A percentile compares a stretch with the other conserved stretches of the same genome.
phyloP scores from a whole-genome alignment of 768 basidiomycete genomes.

The Podaxis pistillaris region DNA sequence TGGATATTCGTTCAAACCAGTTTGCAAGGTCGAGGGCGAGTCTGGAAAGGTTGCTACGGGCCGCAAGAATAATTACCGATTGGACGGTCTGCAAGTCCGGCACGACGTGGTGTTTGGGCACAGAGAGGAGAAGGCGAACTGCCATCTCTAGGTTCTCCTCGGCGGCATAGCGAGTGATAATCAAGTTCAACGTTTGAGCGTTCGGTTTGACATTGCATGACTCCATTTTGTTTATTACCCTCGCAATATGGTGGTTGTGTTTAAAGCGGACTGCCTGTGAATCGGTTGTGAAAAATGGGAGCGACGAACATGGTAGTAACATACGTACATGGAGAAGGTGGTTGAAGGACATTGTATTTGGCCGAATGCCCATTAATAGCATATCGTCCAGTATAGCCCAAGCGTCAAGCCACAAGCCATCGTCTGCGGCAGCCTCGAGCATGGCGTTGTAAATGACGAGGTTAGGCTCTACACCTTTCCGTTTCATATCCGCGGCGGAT shows the following conservation, averaged over 20 bases:
- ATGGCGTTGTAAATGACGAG: constrained; percentile 55
- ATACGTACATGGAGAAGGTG: constrained; percentile 54
- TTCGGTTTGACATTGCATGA: constrained; percentile 47
- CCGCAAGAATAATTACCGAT: constrained; percentile 51
- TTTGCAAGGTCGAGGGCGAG: constrained; percentile 72
- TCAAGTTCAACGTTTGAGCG: constrained; percentile 47
- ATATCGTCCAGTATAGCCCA: constrained; percentile 74
- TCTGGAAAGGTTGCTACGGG: constrained; percentile 52
- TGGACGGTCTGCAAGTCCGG: constrained; percentile 51
- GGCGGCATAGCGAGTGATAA: constrained; percentile 46
- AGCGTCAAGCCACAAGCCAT: constrained; percentile 47
- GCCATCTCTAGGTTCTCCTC: constrained; percentile 64
- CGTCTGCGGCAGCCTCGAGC: constrained; percentile 44
- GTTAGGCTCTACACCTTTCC: constrained; percentile 49
- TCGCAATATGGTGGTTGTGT: constrained; percentile 40
- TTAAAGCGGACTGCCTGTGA: constrained; percentile 45
- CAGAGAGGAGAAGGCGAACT: constrained; percentile 57
- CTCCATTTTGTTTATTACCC: constrained; percentile 56
- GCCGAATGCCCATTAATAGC: constrained; percentile 46
- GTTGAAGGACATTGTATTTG: constrained; percentile 53
- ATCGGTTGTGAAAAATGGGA: not conserved
- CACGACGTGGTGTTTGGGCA: constrained; percentile 49
- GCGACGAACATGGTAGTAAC: constrained; percentile 10
- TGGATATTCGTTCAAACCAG: constrained; percentile 54
- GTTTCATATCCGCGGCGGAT: constrained; percentile 58